Base-by-base conservation (phyloP, 2,329 filamentous ascomycete species). In the Aureobasidium sp. region DNA sequence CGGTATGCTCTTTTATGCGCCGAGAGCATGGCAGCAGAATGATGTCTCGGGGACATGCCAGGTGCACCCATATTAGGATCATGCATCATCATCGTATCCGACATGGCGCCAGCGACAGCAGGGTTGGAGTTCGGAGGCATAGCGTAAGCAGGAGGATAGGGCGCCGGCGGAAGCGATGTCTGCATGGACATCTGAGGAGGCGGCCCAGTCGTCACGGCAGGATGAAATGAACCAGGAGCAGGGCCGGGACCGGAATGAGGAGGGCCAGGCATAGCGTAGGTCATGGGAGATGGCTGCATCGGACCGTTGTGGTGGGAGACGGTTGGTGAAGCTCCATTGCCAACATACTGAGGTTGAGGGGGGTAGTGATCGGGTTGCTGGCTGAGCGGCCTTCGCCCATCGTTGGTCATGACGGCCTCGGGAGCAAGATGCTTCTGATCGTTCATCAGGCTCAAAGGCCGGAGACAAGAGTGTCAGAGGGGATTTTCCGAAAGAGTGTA, bases 1-100 rank as follows among this genome's bases (percentile, higher is more conserved):
- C 94, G 86, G 77, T 97, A 99, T 2, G 94, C 93, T 71, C 94
- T 82, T 75, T 97, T 97, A 74, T 96, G 91, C 36, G 88, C 84
- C 68, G 89, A 88, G 66, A 84, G 74, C 68, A 80, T 81, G 41
- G 82, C 78, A 27, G 78, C 74, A 27, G 72, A 74, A 52, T 72
- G 76, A 67, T 70, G 75, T 49, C 67, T 75, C 37, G 67, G 78
- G 62, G 69, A 79, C 68, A 75, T 76, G 22, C 44, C 57, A 65
- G 69, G 62, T 22, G 62, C 45, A 15, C 17, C 61, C 45, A 57
- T 52, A 29, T 42, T 45, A 47, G 61, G 45, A 47, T 58, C 62
- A 31, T 63, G 53, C 39, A 53, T 53, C 62, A 63, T 63, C 53
- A 63, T 63, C 2, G 36, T 15, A 5, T 63, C 62, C 1, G 53